Conservation (phyloP, 2,329 filamentous ascomycete genomes). For the Ceratocystis harringtonii region DNA sequence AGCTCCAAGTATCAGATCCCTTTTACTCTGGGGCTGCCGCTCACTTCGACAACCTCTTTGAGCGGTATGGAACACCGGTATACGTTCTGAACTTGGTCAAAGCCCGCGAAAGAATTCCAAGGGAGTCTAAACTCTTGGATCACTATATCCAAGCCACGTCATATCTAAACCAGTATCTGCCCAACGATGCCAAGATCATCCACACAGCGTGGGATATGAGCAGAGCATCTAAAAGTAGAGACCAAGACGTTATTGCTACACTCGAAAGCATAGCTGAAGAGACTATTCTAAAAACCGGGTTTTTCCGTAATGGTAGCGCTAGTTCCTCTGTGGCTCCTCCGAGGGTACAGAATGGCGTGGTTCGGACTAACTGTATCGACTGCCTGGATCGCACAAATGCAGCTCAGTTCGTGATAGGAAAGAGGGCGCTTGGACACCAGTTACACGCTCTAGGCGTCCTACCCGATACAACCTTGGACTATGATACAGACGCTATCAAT, state of each 20-base stretch:
- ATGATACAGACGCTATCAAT: slow-evolving; percentile 91
- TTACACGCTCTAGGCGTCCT: slow-evolving; percentile 84
- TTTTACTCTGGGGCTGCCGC: slow-evolving; percentile 87
- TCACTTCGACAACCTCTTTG: slow-evolving; percentile 89
- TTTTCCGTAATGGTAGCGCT: slow-evolving; percentile 84
- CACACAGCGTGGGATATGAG: slow-evolving; percentile 99
- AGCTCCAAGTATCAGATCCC: slow-evolving; percentile 86
- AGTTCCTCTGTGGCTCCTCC: slow-evolving; percentile 38
- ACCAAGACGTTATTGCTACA: slow-evolving; percentile 86
- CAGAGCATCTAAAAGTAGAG: slow-evolving; percentile 75
- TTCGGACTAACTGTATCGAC: slow-evolving; percentile 94
- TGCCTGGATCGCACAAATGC: slow-evolving; percentile 95
- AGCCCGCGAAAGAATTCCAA: slow-evolving; percentile 67
- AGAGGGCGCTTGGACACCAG: slow-evolving; percentile 81
- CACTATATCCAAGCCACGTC: slow-evolving; percentile 78
- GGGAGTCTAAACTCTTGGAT: slow-evolving; percentile 78
- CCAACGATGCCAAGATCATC: slow-evolving; percentile 67
- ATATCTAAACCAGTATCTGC: slow-evolving; percentile 90
- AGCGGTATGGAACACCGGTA: slow-evolving; percentile 80
- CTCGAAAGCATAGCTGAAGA: slow-evolving; percentile 81
- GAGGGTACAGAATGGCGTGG: slow-evolving; percentile 76
- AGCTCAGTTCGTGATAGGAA: slow-evolving; percentile 94
- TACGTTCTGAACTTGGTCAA: slow-evolving; percentile 90
- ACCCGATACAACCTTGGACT: slow-evolving; percentile 61
- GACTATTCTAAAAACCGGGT: slow-evolving; percentile 70